These are phyloP conservation scores for Puccinia horiana DNA, from an alignment of 1,284 basidiomycete species.

Conservation along the genomic window DNA sequence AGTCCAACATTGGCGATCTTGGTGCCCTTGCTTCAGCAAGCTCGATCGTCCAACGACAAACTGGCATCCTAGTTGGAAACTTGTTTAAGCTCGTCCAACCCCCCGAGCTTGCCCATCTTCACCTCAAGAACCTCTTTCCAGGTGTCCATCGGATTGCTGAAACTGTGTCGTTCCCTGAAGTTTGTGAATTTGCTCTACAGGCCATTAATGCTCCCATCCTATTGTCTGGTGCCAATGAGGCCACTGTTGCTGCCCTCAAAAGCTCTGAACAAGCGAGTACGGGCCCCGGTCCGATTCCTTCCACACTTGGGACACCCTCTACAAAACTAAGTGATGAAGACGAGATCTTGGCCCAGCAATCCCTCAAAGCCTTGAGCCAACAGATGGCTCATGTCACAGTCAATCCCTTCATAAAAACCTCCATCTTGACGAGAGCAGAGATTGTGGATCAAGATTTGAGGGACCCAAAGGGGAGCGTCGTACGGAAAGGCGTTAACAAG, in stretches of 20 bases:
- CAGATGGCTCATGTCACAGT: conserved; percentile 54
- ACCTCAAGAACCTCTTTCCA: conserved; percentile 83
- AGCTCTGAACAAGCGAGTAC: conserved; percentile 40
- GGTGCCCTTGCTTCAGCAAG: conserved; percentile 85
- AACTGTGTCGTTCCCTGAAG: conserved; percentile 93
- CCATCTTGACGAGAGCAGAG: conserved; percentile 61
- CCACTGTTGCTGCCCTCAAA: conserved; percentile 54
- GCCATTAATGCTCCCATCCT: conserved; percentile 47
- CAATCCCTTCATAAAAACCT: conserved; percentile 59
- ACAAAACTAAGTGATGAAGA: conserved; percentile 52
- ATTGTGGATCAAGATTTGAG: conserved; percentile 40
- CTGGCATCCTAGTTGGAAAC: conserved; percentile 93
- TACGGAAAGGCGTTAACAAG: conserved; percentile 79
- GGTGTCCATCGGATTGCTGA: conserved; percentile 89
- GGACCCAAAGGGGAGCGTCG: conserved; percentile 76
- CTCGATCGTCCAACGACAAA: conserved; percentile 72
- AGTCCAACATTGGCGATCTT: conserved; percentile 93
- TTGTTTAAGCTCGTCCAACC: conserved; percentile 96
- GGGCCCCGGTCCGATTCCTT: conserved; percentile 63
- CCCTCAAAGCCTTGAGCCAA: conserved; percentile 62
- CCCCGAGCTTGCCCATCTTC: conserved; percentile 82
- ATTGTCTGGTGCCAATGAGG: conserved; percentile 53
- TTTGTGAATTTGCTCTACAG: conserved; percentile 79
- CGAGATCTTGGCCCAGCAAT: conserved; percentile 61
- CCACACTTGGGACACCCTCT: conserved; percentile 62